A percentile compares a stretch with the other conserved stretches of the same genome.
Evolutionary conservation across 257 asterid species (phyloP).

Genomic region (Solanum peruvianum): DNA sequence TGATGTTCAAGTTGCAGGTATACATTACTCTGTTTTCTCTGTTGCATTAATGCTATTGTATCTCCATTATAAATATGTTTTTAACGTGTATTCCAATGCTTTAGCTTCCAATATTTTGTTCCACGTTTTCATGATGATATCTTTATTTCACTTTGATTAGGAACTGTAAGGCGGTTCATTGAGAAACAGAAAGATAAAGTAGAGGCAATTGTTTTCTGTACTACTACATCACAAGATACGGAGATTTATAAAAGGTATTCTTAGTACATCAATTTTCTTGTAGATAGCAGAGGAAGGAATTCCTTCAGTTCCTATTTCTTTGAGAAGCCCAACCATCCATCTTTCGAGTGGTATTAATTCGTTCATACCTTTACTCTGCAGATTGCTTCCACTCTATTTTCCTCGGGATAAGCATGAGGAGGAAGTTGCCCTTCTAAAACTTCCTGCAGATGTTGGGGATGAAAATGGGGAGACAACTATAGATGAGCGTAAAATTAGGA

Average conservation of each 20-base stretch:
- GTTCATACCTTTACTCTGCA: background rate
- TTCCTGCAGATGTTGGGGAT: conserved; percentile 98
- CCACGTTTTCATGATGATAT: background rate
- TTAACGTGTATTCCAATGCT: background rate
- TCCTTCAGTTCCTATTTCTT: background rate
- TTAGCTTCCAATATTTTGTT: background rate
- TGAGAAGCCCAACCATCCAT: background rate
- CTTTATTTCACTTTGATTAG: conserved; percentile 20
- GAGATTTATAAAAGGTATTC: conserved; percentile 90
- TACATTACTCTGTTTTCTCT: background rate
- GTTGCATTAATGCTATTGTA: background rate
- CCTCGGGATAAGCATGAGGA: conserved; percentile 91
- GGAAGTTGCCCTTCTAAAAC: conserved; percentile 64
- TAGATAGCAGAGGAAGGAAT: background rate
- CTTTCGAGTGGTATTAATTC: background rate
- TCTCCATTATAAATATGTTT: background rate
- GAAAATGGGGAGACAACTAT: conserved; percentile 92
- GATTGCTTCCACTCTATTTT: conserved; percentile 96
- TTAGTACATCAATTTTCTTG: background rate
- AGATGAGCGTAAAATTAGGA: conserved; percentile 93
- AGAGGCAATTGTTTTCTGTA: conserved; percentile 72
- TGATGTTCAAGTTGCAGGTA: background rate
- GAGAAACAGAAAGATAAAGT: conserved; percentile 92
- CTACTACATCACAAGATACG: conserved; percentile 68
- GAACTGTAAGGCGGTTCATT: conserved; percentile 83